These are phyloP conservation scores for Populus hybrid DNA, from an alignment of 441 rosid genomes.

Conservation along the genomic window DNA sequence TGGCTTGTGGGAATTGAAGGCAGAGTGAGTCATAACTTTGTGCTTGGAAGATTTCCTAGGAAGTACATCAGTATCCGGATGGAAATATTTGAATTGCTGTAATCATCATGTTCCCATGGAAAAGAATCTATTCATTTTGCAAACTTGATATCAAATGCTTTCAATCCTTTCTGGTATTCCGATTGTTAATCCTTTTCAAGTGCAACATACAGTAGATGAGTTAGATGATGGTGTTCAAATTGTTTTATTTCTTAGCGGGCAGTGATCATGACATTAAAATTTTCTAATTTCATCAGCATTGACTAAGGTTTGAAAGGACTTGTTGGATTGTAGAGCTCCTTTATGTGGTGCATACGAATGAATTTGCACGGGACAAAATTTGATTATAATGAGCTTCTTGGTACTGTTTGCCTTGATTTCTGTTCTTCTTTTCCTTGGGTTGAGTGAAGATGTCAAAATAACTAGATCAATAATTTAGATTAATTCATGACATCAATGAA, in stretches of 20 bases:
- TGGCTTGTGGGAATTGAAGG: background rate
- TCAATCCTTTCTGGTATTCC: background rate
- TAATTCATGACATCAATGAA: background rate
- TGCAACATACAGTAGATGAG: background rate
- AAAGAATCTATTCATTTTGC: background rate
- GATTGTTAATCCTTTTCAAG: background rate
- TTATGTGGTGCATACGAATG: background rate
- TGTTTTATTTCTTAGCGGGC: background rate
- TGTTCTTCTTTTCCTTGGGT: background rate
- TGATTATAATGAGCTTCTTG: background rate
- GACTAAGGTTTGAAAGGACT: background rate
- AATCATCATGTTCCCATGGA: background rate
- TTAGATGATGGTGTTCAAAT: background rate
- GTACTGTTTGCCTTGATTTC: background rate
- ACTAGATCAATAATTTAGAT: background rate
- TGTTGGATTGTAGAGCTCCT: background rate
- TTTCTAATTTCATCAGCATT: background rate
- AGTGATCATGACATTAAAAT: background rate
- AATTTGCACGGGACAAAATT: background rate
- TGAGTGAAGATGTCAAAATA: background rate
- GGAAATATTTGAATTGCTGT: background rate
- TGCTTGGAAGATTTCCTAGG: background rate
- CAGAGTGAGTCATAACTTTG: background rate
- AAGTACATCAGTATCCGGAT: background rate
- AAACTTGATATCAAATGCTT: background rate